Evolutionary conservation across 1,284 basidiomycete species (phyloP), one percentile per base, ranked within the genome.

Genomic region (Wolfiporia cocos): DNA sequence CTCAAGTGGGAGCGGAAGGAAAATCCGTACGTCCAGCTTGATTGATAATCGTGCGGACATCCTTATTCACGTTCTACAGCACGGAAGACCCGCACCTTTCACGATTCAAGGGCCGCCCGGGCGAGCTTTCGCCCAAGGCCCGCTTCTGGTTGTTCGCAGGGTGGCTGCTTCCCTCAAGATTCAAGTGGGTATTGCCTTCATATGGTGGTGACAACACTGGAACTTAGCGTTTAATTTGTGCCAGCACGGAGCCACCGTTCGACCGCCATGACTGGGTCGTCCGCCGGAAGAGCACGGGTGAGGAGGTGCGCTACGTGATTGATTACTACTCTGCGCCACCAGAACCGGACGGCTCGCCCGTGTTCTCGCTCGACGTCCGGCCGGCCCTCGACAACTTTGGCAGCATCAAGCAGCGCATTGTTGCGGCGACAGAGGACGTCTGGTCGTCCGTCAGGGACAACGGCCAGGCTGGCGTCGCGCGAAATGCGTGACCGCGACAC

Each of bases 251-350:
- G 56, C 88, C 92, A 4, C 95, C 96, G 1, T 99, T 99, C 58
- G 95, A 99, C 62, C 82, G 95, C n/a, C 96, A 99, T 62, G 95
- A 99, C 69, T 99, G 96, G 96, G 68, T 96, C 39, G 76, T 99
- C 44, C 83, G 86, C 28, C 81, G 94, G 38, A 78, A 78, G 26
- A 68, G 69, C 43, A 81, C 76, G 5, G 81, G 80, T 34, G 78
- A 84, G 58, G 81, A 87, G 62, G 83, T 92, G 37, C 87, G 92
- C 59, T 96, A 97, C 65, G 86, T 97, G 33, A 97, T 97, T 55
- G 93, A 97, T 70, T 97, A 97, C 66, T 97, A 97, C 64, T 86
- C 87, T 39, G 91, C 89, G 0, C 86, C 90, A 3, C 78, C 82
- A 1, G 83, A 93, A 47, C 73, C 78, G 21, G 84, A 94, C 51